These are phyloP conservation scores for Lactarius indigo DNA, from an alignment of 768 basidiomycete species.

Conservation along the genomic window DNA sequence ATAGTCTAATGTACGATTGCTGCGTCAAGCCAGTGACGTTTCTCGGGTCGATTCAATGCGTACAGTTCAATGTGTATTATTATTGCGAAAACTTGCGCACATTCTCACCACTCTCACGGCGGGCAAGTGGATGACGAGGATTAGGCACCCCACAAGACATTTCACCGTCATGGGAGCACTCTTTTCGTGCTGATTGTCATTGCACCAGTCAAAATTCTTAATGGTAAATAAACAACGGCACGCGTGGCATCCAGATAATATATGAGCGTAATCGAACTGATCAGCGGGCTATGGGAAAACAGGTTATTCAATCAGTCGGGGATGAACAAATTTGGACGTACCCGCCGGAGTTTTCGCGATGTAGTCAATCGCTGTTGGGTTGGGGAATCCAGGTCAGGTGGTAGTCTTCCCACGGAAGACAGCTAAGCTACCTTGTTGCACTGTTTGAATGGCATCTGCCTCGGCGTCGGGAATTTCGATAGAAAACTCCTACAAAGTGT, in stretches of 20 bases:
- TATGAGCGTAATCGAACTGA: constrained; percentile 1
- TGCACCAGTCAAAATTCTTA: neutral
- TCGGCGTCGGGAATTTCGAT: constrained; percentile 98
- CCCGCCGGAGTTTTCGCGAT: constrained; percentile 91
- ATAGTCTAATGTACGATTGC: neutral
- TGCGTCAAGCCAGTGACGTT: neutral
- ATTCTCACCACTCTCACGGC: neutral
- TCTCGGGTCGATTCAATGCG: neutral
- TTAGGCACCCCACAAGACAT: neutral
- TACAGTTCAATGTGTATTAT: neutral
- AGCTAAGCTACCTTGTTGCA: constrained; percentile 62
- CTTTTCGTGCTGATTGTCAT: neutral
- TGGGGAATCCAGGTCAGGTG: constrained; percentile 15
- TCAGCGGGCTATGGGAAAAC: constrained; percentile 14
- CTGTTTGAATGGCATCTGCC: constrained; percentile 90
- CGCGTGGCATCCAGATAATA: constrained; percentile 6
- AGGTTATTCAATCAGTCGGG: neutral
- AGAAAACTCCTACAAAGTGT: constrained; percentile 70
- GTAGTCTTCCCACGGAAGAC: constrained; percentile 19
- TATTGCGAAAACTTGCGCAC: too few relatives aligned
- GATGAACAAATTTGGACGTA: constrained; percentile 28
- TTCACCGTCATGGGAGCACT: neutral
- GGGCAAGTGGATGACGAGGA: neutral
- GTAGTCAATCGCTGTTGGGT: constrained; percentile 79
- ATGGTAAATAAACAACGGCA: neutral